These are phyloP conservation scores for Glycine latifolia DNA, from an alignment of 306 rosid species.

Conservation along the genomic window DNA sequence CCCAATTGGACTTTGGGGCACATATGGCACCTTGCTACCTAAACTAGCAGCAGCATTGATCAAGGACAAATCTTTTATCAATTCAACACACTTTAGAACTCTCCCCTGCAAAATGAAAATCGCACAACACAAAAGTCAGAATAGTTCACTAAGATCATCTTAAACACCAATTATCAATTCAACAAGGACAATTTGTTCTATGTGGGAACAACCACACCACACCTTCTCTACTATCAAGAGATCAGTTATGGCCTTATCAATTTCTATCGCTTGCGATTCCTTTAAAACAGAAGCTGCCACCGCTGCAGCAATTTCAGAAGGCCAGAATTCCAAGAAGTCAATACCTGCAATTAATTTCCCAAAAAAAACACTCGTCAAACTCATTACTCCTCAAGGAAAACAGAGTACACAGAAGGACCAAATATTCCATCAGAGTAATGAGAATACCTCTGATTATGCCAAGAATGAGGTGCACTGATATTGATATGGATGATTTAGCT, in stretches of 20 bases:
- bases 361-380: conserved; percentile 48
- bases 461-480: conserved; percentile 72
- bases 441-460: conserved; percentile 70
- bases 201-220: conserved; percentile 45
- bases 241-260: conserved; percentile 60
- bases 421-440: conserved; percentile 41
- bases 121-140: not conserved
- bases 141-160: not conserved
- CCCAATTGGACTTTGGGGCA: conserved; percentile 84
- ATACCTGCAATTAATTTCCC: conserved; percentile 78
- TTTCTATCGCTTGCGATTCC: conserved; percentile 60
- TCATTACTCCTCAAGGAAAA: conserved; percentile 51
- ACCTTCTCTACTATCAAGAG: conserved; percentile 74
- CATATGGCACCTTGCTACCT: conserved; percentile 46
- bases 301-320: conserved; percentile 92
- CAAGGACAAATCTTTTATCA: conserved; percentile 72
- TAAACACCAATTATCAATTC: conserved; percentile 36
- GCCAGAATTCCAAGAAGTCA: conserved; percentile 91
- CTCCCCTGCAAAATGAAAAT: conserved; percentile 72
- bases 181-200: conserved; percentile 22
- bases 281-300: conserved; percentile 72
- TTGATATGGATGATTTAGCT: conserved; percentile 45
- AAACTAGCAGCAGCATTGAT: conserved; percentile 49
- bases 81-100: conserved; percentile 78
- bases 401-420: conserved; percentile 27